A percentile compares a stretch with the other conserved stretches of the same genome.
Evolutionary conservation across 768 basidiomycete genomes (phyloP).

Genomic region (Termitomyces sp.): DNA sequence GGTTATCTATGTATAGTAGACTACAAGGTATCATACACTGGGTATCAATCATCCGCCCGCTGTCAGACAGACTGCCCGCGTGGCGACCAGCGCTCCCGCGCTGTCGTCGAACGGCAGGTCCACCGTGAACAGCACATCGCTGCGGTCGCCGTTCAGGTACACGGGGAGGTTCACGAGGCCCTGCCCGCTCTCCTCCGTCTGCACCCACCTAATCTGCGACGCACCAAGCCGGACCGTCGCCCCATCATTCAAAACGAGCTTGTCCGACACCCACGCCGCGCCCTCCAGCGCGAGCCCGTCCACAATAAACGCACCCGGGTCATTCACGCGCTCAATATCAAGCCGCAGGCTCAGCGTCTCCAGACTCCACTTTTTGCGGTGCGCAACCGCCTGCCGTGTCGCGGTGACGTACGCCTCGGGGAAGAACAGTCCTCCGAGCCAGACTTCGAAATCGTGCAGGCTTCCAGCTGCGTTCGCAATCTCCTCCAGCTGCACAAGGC

Average conservation of each 20-base stretch:
- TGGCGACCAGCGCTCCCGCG: constrained; percentile 68
- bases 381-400: constrained; percentile 92
- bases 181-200: constrained; percentile 30
- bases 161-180: constrained; percentile 78
- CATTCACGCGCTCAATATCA: constrained; percentile 76
- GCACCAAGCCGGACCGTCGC: constrained; percentile 72
- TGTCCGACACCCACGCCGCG: constrained; percentile 66
- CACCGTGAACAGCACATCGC: constrained; percentile 87
- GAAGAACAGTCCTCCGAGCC: constrained; percentile 94
- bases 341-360: constrained; percentile 80
- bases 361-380: constrained; percentile 86
- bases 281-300: constrained; percentile 89
- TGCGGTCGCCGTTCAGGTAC: constrained; percentile 87
- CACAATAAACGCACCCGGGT: constrained; percentile 76
- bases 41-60: constrained; percentile 52
- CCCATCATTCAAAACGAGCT: constrained; percentile 80
- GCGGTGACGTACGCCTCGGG: constrained; percentile 97
- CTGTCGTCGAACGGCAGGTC: constrained; percentile 72
- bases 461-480: constrained; percentile 56
- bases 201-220: constrained; percentile 87
- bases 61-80: constrained; percentile 87
- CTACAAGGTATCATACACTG: not conserved
- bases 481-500: constrained; percentile 76
- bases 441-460: constrained; percentile 70
- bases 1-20: constrained; percentile 1